These are phyloP conservation scores for Melampsora larici-populina DNA, from an alignment of 1,284 basidiomycete genomes.

Conservation along the genomic window DNA sequence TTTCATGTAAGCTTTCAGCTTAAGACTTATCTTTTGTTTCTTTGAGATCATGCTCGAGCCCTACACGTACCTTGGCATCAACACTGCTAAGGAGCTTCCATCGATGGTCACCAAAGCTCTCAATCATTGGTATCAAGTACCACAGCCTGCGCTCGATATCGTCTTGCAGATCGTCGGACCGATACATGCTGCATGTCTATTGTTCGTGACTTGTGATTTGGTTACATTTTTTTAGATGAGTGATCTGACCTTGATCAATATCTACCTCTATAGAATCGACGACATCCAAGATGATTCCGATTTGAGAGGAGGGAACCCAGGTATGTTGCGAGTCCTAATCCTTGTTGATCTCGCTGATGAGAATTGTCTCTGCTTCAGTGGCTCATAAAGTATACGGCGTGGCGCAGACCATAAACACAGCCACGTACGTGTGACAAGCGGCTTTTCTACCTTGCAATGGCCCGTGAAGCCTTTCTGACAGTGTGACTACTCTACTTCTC, in stretches of 20 bases:
- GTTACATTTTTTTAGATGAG: background rate
- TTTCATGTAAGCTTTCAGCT: too few relatives aligned
- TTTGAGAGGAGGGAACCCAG: constrained; percentile 77
- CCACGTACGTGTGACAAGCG: constrained; percentile 59
- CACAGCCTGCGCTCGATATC: constrained; percentile 65
- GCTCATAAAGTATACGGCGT: constrained; percentile 93
- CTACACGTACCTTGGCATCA: constrained; percentile 76
- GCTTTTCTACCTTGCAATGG: constrained; percentile 86
- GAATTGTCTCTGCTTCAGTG: constrained; percentile 58
- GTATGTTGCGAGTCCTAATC: constrained; percentile 54
- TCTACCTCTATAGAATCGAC: constrained; percentile 66
- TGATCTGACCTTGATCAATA: background rate
- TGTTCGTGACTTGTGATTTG: too few relatives aligned
- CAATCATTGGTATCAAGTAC: too few relatives aligned
- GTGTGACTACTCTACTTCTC: constrained; percentile 61
- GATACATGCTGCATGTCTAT: constrained; percentile 87
- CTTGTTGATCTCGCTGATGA: constrained; percentile 8
- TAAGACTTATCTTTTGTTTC: too few relatives aligned
- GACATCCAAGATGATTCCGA: constrained; percentile 96
- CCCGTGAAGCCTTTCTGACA: constrained; percentile 59
- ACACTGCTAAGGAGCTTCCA: constrained; percentile 93
- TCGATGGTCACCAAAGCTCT: constrained; percentile 86
- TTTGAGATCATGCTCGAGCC: constrained; percentile 77
- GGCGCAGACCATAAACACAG: constrained; percentile 94
- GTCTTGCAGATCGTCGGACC: constrained; percentile 82